phyloP scores from a whole-genome alignment of 1,139 yeast species.

The Hemisphaericaspora lyxosophila region DNA sequence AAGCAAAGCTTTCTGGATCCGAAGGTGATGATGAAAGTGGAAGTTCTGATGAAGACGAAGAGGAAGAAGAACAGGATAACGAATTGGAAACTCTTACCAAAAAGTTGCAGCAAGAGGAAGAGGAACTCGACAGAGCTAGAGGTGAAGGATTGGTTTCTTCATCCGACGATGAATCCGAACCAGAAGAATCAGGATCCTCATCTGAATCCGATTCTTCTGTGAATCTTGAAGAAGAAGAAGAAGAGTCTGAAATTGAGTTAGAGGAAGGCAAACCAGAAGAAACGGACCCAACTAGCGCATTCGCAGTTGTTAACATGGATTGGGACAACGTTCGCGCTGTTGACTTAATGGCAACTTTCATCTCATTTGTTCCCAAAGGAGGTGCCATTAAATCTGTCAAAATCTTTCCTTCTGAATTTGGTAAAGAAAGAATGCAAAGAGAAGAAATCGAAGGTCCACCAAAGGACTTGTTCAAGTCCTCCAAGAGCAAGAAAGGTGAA shows the following conservation, averaged over 20 bases:
- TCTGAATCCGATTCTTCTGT: slow-evolving; percentile 28
- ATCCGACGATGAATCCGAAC: slow-evolving; percentile 20
- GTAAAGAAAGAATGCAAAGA: slow-evolving; percentile 85
- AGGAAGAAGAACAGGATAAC: slow-evolving; percentile 20
- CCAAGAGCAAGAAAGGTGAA: slow-evolving; percentile 25
- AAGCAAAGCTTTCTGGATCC: slow-evolving; percentile 15
- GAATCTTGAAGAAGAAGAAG: slow-evolving; percentile 28
- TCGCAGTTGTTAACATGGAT: slow-evolving; percentile 95
- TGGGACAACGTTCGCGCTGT: slow-evolving; percentile 92
- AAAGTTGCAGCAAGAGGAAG: slow-evolving; percentile 22
- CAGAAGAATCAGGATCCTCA: slow-evolving; percentile 24
- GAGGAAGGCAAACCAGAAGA: slow-evolving; percentile 67
- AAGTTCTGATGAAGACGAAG: slow-evolving; percentile 21
- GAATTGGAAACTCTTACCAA: slow-evolving; percentile 12
- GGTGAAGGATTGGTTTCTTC: slow-evolving; percentile 53
- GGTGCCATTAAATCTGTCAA: slow-evolving; percentile 70
- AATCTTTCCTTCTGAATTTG: slow-evolving; percentile 91
- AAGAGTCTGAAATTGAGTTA: slow-evolving; percentile 53
- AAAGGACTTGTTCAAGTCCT: slow-evolving; percentile 64
- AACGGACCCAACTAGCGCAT: slow-evolving; percentile 77
- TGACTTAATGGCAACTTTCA: slow-evolving; percentile 87
- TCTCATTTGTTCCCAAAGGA: slow-evolving; percentile 78
- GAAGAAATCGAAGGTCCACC: slow-evolving; percentile 96
- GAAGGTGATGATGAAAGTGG: slow-evolving; percentile 18
- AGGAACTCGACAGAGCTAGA: slow-evolving; percentile 58